Conservation (phyloP, 1,284 basidiomycete species). For the Erythrobasidium hasegawianum region DNA sequence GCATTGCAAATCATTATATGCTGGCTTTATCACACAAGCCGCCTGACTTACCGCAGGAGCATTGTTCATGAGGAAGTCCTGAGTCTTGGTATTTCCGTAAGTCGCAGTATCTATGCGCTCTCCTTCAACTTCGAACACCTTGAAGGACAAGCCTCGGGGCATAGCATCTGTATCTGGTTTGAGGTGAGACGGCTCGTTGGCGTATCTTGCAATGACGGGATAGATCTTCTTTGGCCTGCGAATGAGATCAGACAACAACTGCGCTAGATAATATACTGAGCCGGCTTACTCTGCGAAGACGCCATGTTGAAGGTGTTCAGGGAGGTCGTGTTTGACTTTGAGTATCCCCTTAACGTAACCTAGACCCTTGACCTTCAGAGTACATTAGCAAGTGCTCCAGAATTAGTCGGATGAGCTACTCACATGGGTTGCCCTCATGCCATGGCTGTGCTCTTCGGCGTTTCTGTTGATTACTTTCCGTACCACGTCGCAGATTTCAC, state of each 20-base stretch:
- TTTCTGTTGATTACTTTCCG: slow-evolving; percentile 26
- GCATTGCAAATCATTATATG: too few species aligned
- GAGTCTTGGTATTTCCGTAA: slow-evolving; percentile 20
- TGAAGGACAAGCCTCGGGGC: slow-evolving; percentile 30
- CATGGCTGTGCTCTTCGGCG: slow-evolving; percentile 27
- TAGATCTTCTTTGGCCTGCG: slow-evolving; percentile 17
- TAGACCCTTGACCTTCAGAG: slow-evolving; percentile 22
- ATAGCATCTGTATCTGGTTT: slow-evolving; percentile 20
- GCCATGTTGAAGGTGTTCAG: slow-evolving; percentile 30
- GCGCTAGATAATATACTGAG: neutral
- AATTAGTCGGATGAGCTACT: too few species aligned
- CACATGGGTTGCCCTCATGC: slow-evolving; percentile 23
- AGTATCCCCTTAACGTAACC: slow-evolving; percentile 29
- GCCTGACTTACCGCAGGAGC: slow-evolving; percentile 23
- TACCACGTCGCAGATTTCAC: slow-evolving; percentile 15
- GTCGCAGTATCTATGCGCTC: slow-evolving; percentile 3
- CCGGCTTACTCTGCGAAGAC: slow-evolving; percentile 26
- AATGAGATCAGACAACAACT: neutral
- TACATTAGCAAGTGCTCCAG: neutral
- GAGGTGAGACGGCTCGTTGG: slow-evolving; percentile 31
- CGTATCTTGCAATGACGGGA: slow-evolving; percentile 25
- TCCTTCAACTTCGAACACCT: slow-evolving; percentile 25
- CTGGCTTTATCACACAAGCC: too few species aligned
- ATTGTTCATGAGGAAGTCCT: slow-evolving; percentile 35
- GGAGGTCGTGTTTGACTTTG: slow-evolving; percentile 29